phyloP scores from a whole-genome alignment of 768 basidiomycete species.

The Auricularia sp. region DNA sequence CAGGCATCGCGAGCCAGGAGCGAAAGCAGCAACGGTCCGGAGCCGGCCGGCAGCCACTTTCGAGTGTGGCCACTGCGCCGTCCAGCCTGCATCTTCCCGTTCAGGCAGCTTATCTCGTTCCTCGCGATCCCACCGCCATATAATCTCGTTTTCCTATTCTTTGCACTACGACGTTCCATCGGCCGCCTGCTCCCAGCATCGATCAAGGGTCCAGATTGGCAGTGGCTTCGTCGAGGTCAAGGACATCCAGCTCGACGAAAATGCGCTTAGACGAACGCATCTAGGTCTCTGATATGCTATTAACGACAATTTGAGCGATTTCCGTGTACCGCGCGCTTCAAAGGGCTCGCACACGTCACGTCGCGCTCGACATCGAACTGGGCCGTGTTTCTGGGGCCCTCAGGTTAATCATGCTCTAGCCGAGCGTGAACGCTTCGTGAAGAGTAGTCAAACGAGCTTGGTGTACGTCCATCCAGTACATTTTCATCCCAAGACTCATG shows the following conservation, averaged over 20 bases:
- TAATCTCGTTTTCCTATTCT: slow-evolving; percentile 84
- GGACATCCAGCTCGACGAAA: slow-evolving; percentile 66
- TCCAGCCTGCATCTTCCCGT: no score
- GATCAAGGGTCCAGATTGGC: slow-evolving; percentile 85
- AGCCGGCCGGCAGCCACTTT: no score
- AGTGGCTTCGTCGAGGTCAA: slow-evolving; percentile 81
- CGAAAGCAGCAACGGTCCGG: no score
- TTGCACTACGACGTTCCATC: slow-evolving; percentile 69
- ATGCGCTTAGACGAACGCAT: slow-evolving; percentile 38
- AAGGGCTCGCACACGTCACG: slow-evolving; percentile 14
- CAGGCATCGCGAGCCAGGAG: not conserved
- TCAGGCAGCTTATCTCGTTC: slow-evolving; percentile 15
- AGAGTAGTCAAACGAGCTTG: no score
- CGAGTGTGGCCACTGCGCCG: no score
- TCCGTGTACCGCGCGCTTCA: slow-evolving; percentile 40
- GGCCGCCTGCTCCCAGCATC: slow-evolving; percentile 81
- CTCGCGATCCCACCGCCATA: slow-evolving; percentile 37
- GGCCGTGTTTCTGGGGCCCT: slow-evolving; percentile 18
- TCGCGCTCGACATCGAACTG: slow-evolving; percentile 31
- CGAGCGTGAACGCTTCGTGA: no score
- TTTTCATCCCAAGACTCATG: no score
- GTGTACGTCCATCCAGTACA: no score
- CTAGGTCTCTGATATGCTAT: slow-evolving; percentile 44
- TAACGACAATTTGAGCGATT: slow-evolving; percentile 52
- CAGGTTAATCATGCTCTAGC: no score